Conservation (phyloP, 2,329 filamentous ascomycete species). For the Bipolaris oryzae region DNA sequence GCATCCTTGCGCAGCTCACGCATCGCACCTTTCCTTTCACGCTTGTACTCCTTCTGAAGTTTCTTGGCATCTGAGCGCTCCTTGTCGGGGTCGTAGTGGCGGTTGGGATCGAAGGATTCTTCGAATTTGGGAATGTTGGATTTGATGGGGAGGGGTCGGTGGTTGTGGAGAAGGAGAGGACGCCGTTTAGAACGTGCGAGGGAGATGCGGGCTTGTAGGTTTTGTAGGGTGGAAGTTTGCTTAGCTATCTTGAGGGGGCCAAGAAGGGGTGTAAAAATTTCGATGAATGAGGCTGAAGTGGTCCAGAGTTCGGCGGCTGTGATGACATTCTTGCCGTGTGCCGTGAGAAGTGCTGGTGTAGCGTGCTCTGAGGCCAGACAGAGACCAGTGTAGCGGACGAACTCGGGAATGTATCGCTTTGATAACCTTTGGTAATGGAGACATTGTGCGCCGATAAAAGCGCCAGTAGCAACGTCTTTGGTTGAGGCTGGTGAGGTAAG, state of each 20-base stretch:
- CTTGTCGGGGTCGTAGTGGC: constrained; percentile 95
- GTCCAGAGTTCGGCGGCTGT: constrained; percentile 75
- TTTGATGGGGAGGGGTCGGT: constrained; percentile 86
- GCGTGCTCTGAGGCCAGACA: constrained; percentile 61
- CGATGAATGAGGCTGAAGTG: constrained; percentile 73
- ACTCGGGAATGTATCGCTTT: constrained; percentile 87
- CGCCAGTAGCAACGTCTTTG: constrained; percentile 72
- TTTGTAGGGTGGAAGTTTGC: constrained; percentile 60
- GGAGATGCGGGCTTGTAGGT: constrained; percentile 66
- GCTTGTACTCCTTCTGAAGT: constrained; percentile 88
- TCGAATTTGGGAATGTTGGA: constrained; percentile 92
- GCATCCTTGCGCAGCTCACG: constrained; percentile 94
- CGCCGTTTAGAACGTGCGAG: constrained; percentile 71
- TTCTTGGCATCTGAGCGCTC: constrained; percentile 85
- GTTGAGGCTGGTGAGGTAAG: constrained; percentile 72
- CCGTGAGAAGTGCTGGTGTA: constrained; percentile 58
- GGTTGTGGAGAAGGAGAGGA: constrained; percentile 86
- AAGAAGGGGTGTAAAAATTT: constrained; percentile 73
- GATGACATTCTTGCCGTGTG: constrained; percentile 69
- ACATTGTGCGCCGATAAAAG: constrained; percentile 78
- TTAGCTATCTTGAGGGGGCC: constrained; percentile 40
- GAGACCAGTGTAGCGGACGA: constrained; percentile 80
- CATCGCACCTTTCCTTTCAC: constrained; percentile 92
- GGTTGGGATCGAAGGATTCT: constrained; percentile 89
- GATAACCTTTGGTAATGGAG: constrained; percentile 83